A percentile compares a stretch with the other conserved stretches of the same genome.
Conservation (phyloP, 352 stramenopile species). For the Phytopythium kandeliae region DNA sequence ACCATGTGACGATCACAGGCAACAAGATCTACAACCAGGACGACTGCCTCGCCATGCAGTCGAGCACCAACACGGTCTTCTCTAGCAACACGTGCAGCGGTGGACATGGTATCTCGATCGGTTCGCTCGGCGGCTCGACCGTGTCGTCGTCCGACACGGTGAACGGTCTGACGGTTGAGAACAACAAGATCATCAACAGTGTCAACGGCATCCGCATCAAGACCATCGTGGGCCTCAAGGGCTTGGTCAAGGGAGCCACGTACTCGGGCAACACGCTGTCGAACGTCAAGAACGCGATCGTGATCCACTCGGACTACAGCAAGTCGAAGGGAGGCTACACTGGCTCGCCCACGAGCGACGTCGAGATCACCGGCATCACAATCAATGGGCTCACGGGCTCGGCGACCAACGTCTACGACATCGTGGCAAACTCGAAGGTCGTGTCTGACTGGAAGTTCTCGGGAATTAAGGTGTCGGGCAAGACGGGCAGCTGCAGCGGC, state of each 20-base stretch:
- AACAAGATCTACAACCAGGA: conserved; percentile 22
- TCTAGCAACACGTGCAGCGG: conserved; percentile 12
- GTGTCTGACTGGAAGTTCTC: conserved; percentile 23
- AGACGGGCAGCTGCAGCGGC: conserved; percentile 13
- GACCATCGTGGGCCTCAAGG: too few relatives aligned
- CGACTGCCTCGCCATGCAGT: conserved; percentile 25
- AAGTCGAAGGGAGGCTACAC: conserved; percentile 26
- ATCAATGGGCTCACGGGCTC: conserved; percentile 14
- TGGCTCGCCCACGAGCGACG: conserved; percentile 8
- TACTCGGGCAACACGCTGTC: conserved; percentile 12
- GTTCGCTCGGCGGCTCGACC: conserved; percentile 16
- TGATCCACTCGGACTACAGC: conserved; percentile 26
- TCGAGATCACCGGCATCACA: conserved; percentile 7
- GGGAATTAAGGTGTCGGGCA: conserved; percentile 9
- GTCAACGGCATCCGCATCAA: conserved; percentile 7
- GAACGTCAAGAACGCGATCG: conserved; percentile 23
- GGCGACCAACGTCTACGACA: conserved; percentile 20
- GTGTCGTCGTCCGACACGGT: conserved; percentile 17
- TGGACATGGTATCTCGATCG: conserved; percentile 26
- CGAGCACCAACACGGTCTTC: conserved; percentile 17
- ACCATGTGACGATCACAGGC: conserved; percentile 18
- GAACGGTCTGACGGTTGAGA: conserved; percentile 16
- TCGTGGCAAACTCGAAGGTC: conserved; percentile 14
- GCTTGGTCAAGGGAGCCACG: neutral
- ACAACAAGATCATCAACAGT: conserved; percentile 25